Percentiles rank a stretch among this genome's conserved stretches.
Conservation (phyloP, 345 rosid species). For the Heritiera littoralis region DNA sequence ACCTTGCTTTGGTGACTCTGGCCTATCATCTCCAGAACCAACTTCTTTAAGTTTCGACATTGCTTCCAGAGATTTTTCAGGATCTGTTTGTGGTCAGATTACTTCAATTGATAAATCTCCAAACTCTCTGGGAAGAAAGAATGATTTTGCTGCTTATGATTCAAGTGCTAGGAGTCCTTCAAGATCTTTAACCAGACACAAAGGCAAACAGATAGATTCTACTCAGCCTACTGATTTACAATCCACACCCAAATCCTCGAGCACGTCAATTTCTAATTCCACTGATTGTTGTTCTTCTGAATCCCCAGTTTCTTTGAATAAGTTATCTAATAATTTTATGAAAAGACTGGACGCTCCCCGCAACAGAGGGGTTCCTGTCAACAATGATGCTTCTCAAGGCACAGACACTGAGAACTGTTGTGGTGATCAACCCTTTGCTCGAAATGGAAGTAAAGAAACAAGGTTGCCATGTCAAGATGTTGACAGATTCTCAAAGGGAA, state of each 20-base stretch:
- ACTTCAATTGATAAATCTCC: slow-evolving; percentile 26
- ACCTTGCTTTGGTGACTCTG: slow-evolving; percentile 27
- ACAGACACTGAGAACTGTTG: slow-evolving; percentile 12
- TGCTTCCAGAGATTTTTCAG: slow-evolving; percentile 8
- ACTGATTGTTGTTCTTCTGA: slow-evolving; percentile 28
- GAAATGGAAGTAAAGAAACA: slow-evolving; percentile 20
- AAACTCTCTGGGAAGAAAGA: slow-evolving; percentile 28
- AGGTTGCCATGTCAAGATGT: slow-evolving; percentile 5
- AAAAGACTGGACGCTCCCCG: not conserved
- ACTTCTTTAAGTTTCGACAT: slow-evolving; percentile 27
- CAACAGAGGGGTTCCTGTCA: not conserved
- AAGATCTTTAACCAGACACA: slow-evolving; percentile 21
- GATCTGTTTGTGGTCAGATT: slow-evolving; percentile 2
- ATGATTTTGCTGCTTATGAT: slow-evolving; percentile 20
- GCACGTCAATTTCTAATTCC: slow-evolving; percentile 30
- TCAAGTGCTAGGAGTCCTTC: slow-evolving; percentile 28
- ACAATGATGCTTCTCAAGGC: slow-evolving; percentile 14
- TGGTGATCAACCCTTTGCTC: not conserved
- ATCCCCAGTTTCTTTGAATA: slow-evolving; percentile 21
- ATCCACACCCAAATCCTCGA: slow-evolving; percentile 28
- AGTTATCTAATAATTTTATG: slow-evolving; percentile 10
- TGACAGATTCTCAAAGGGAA: slow-evolving; percentile 4
- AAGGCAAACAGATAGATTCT: slow-evolving; percentile 18
- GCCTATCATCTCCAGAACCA: slow-evolving; percentile 21
- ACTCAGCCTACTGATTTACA: slow-evolving; percentile 14